Evolutionary conservation across 805 yeast species (phyloP).

Genomic region (Jamesozyma gamospora): DNA sequence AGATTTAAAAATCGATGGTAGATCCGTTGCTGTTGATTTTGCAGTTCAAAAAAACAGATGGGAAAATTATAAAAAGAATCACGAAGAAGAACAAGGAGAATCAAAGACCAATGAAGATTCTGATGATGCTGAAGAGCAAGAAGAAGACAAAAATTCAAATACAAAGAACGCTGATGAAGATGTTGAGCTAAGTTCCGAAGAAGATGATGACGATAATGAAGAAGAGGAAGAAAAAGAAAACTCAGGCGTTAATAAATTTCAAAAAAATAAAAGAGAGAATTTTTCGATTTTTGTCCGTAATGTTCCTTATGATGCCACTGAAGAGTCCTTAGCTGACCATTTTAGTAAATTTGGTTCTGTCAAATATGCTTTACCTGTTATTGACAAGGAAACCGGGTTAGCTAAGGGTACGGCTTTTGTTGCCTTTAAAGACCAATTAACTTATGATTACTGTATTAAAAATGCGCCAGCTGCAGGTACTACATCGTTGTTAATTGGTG

Average conservation of each 20-base stretch:
- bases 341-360: constrained; percentile 77
- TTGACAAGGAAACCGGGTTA: constrained; percentile 73
- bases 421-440: constrained; percentile 57
- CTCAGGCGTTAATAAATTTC: constrained; percentile 24
- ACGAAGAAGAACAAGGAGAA: constrained; percentile 33
- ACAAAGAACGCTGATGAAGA: constrained; percentile 29
- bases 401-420: constrained; percentile 95
- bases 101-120: constrained; percentile 33
- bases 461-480: constrained; percentile 69
- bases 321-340: constrained; percentile 66
- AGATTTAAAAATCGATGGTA: constrained; percentile 75
- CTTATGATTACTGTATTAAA: constrained; percentile 57
- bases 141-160: constrained; percentile 29
- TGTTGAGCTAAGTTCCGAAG: constrained; percentile 29
- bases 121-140: constrained; percentile 30
- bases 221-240: constrained; percentile 28
- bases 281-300: constrained; percentile 81
- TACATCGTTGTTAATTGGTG: constrained; percentile 68
- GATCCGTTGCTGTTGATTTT: constrained; percentile 89
- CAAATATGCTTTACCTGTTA: constrained; percentile 86
- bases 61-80: constrained; percentile 46
- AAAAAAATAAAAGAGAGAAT: constrained; percentile 52
- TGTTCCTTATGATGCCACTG: constrained; percentile 88
- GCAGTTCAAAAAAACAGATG: constrained; percentile 85
- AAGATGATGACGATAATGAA: constrained; percentile 25